Conservation (phyloP, 2,329 filamentous ascomycete species). For the Colletotrichum sp. region DNA sequence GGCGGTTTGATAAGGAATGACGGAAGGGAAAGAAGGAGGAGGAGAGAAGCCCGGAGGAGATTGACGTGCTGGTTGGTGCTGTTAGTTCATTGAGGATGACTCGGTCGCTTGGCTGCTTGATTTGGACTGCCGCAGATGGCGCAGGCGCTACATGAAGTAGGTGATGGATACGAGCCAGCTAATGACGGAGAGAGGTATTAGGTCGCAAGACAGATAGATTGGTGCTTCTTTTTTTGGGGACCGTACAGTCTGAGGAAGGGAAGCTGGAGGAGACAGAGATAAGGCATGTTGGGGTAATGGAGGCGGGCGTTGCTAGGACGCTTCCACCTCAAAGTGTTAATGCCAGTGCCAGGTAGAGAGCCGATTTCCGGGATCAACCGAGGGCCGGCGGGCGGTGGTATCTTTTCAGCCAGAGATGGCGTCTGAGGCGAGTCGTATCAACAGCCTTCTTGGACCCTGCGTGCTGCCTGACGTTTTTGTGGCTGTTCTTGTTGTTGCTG, state of each 20-base stretch:
- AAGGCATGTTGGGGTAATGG: background rate
- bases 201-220: background rate
- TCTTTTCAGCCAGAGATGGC: background rate
- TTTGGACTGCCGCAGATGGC: background rate
- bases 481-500: background rate
- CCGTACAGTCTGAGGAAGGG: background rate
- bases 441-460: background rate
- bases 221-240: background rate
- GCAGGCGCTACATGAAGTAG: background rate
- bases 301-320: background rate
- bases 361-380: background rate
- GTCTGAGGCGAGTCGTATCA: background rate
- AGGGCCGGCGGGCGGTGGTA: background rate
- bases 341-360: background rate
- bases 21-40: background rate
- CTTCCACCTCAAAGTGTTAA: background rate
- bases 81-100: background rate
- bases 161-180: background rate
- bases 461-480: background rate
- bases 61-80: background rate
- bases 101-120: background rate
- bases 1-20: background rate
- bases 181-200: background rate
- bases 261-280: background rate
- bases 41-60: background rate